Evolutionary conservation across 2,329 filamentous ascomycete species (phyloP), one percentile per base, ranked within the genome.

Genomic region (Phyllosticta ampelicida): DNA sequence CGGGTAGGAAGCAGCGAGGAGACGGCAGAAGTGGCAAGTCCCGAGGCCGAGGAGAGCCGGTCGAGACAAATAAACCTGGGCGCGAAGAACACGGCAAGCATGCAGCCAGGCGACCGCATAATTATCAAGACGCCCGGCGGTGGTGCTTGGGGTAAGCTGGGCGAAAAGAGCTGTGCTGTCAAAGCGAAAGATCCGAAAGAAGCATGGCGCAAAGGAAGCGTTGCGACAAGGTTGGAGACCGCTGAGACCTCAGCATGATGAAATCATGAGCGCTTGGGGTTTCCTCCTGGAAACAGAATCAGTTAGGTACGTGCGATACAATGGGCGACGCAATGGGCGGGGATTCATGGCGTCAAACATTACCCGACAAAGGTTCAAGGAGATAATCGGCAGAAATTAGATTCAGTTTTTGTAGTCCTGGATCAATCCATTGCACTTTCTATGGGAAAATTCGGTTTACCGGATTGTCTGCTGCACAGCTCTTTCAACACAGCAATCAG

Each of bases 81-180:
- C 0, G 86, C 83, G 1, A 92, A 92, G 77, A 92, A 91, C 64
- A 89, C 84, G 23, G 87, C 87, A 11, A 78, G 80, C 11, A 90
- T 92, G 86, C 78, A 83, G 66, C 77, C 84, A 0, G 89, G 89
- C 0, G 89, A 94, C 67, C 76, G 87, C 6, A 90, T 92, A 66
- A 87, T 92, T 58, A 77, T 94, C 18, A 79, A 79, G 62, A 92
- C 89, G 4, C 89, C 89, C 2, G 89, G 89, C 28, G 89, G 89
- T 56, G 89, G 89, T 49, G 89, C 85, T 0, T 92, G 87, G 86
- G 87, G 87, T 0, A 73, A 72, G 48, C 74, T 77, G 0, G 86
- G 84, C 0, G 76, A 80, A 58, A 77, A 81, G 64, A 85, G 77
- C 36, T 74, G 77, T 54, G 76, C 72, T 44, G 65, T 70, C 55